Evolutionary conservation across 306 rosid genomes (phyloP), one percentile per base, ranked within the genome.

Genomic region (Dalbergia cultrata): DNA sequence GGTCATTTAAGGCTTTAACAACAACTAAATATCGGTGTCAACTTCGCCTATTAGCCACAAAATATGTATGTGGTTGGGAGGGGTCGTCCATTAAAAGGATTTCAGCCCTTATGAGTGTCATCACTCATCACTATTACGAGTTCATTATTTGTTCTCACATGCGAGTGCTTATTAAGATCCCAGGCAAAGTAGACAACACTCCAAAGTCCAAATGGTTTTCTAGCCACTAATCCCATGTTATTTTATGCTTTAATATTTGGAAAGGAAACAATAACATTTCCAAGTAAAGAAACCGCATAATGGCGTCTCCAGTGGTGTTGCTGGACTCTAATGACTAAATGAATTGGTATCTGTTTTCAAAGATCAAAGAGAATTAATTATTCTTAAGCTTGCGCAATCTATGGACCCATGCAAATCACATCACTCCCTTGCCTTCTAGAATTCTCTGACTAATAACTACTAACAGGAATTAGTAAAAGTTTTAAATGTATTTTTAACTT

Each of bases 31-130:
- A 69, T 66, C 50, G 68, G 77, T 78, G 56, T 71, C 74, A 74
- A 83, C 70, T 81, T 74, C 52, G 13, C 53, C 49, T 75, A 54
- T 66, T 84, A 77, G 37, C 91, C 91, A 90, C 89, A 81, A 72
- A 69, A 44, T 13, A 17, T 10, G 66, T 62, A 54, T 81, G 83
- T 87, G 87, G 85, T 74, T 72, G 60, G 84, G 45, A 75, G 7
- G 35, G 53, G 13, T 13, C 74, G 35, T 22, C 63, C 7, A 47
- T 44, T 47, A 37, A 50, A 76, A 49, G 78, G 7, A 7, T 41
- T 52, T 47, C 62, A 21, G 41, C 69, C 63, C 75, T 49, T 57
- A 61, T 78, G 68, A 67, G 39, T 69, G 19, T 39, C 52, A 78
- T 80, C 35, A 37, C 41, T 37, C 5, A 37, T 75, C 31, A 26